These are phyloP conservation scores for Salvia miltiorrhiza DNA, from an alignment of 257 asterid species.

Conservation along the genomic window DNA sequence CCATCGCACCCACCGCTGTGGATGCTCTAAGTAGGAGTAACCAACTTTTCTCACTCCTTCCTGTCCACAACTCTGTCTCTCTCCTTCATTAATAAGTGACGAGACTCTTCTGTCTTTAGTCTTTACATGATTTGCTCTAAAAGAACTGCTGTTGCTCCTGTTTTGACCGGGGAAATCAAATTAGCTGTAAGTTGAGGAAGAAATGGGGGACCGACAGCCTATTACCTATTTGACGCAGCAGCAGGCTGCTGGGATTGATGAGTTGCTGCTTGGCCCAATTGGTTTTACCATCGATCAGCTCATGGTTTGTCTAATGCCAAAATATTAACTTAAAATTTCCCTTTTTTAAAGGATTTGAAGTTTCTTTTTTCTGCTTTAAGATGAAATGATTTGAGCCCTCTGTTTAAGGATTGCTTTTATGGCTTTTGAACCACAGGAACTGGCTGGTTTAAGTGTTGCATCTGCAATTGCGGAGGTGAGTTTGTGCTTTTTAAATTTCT, in stretches of 20 bases:
- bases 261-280: slow-evolving; percentile 5
- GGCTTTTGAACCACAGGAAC: slow-evolving; percentile 47
- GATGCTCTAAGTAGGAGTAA: too few species aligned
- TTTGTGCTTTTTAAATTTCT: background rate
- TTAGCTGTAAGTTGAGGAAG: slow-evolving; percentile 6
- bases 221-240: slow-evolving; percentile 23
- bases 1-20: too few species aligned
- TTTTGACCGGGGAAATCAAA: background rate
- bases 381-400: background rate
- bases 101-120: too few species aligned
- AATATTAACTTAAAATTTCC: background rate
- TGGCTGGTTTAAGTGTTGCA: slow-evolving; percentile 87
- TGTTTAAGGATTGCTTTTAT: background rate
- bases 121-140: too few species aligned
- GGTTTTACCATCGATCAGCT: slow-evolving; percentile 29
- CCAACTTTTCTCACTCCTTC: too few species aligned
- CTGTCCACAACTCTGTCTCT: too few species aligned
- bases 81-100: too few species aligned
- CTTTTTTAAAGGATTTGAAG: background rate
- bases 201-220: slow-evolving; percentile 10
- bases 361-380: background rate
- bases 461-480: slow-evolving; percentile 66
- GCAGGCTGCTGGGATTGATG: slow-evolving; percentile 28
- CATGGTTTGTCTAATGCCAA: slow-evolving; percentile 18
- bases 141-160: background rate